Evolutionary conservation across 352 stramenopile species (phyloP), one percentile per base, ranked within the genome.

Genomic region (Aphanomyces cochlioides): DNA sequence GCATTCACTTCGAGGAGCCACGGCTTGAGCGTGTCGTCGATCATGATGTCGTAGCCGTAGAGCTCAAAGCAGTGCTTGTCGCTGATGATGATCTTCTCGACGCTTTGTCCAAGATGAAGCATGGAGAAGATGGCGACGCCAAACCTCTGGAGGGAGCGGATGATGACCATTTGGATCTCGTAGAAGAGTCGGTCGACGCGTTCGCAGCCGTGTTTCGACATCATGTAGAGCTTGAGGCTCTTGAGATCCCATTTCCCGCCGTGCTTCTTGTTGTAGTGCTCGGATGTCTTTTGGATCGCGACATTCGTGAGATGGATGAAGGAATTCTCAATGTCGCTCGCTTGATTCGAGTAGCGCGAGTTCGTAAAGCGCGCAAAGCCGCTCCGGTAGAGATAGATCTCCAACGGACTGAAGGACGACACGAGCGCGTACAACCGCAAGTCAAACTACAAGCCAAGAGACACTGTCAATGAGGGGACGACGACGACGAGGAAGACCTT

Each of bases 61-160:
- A 98, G 79, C 73, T 98, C 90, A 63, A 98, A 98, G 80, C 92
- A 98, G 79, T 98, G 92, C 68, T 97, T 97, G 79, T 98, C 93
- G 66, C 96, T 93, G 65, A 98, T 97, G 71, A 98, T 98, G 68
- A 96, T 87, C 68, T 97, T 92, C 77, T 98, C 90, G 38, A 98
- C 90, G 43, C 84, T 85, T 38, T 5, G 79, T 74, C 38, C 67
- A 56, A 19, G 28, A 28, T 28, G 28, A 28, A 28, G 28, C 28
- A 28, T 28, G 28, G 28, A 28, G 28, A 28, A 28, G 28, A 15
- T n/a, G 36, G 65, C 13, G 38, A n/a, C 40, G 34, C 2, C 50
- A 47, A 63, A 88, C 80, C 79, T 92, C 58, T 90, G 68, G 28
- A 95, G 77, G 40, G 83, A 93, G 75, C 88, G 90, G 72, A 96